Percentiles rank a stretch among this genome's conserved stretches.
phyloP scores from a whole-genome alignment of 148 eudicot species.

The Nyssa sinensis region DNA sequence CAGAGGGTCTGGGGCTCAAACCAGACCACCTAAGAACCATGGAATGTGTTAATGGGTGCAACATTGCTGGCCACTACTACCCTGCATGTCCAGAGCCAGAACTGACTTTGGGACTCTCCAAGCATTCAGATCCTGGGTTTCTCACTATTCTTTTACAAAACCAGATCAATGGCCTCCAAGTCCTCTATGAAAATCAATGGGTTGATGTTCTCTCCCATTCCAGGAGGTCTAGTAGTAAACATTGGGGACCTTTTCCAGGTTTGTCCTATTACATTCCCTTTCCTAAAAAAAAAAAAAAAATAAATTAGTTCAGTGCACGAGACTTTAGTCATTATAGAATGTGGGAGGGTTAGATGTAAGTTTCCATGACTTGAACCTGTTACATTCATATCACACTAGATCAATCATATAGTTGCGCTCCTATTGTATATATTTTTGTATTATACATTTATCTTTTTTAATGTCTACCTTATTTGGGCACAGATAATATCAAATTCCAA shows the following conservation, averaged over 20 bases:
- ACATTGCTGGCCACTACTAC: neutral
- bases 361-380: too few species aligned
- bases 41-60: neutral
- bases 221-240: conserved; percentile 9
- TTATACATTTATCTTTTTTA: too few species aligned
- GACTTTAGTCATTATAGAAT: too few species aligned
- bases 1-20: conserved; percentile 8
- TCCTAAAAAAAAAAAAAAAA: too few species aligned
- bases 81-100: conserved; percentile 19
- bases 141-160: conserved; percentile 11
- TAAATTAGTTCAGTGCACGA: too few species aligned
- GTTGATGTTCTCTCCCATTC: conserved; percentile 7
- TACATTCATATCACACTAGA: too few species aligned
- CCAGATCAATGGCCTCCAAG: conserved; percentile 17
- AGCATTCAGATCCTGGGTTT: conserved; percentile 11
- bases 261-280: too few species aligned
- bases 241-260: conserved; percentile 16
- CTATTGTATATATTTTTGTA: too few species aligned
- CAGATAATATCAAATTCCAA: conserved; percentile 25
- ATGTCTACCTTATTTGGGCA: too few species aligned
- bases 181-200: conserved; percentile 7
- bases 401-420: too few species aligned
- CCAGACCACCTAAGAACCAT: neutral
- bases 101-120: conserved; percentile 5
- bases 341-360: too few species aligned